A percentile compares a stretch with the other conserved stretches of the same genome.
Evolutionary conservation across 208 protist species (phyloP).

Genomic region (Acanthamoeba healyi): DNA sequence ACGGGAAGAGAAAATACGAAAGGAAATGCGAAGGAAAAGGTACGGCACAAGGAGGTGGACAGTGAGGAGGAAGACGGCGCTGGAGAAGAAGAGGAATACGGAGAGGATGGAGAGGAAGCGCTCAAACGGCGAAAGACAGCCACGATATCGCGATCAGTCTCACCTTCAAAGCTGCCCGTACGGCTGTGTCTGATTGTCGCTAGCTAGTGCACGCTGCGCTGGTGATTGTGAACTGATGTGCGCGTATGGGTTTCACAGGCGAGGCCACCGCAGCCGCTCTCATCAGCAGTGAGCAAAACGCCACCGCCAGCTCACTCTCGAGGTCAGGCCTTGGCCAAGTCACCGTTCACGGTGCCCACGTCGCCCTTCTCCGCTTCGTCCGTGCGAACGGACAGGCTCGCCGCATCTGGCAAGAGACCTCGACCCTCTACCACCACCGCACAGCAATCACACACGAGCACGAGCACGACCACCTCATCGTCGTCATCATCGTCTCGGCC

Average conservation of each 20-base stretch:
- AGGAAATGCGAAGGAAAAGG: neutral
- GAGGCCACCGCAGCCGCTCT: too few relatives aligned
- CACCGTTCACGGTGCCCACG: constrained; percentile 14
- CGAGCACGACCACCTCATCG: too few relatives aligned
- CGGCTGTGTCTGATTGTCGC: too few relatives aligned
- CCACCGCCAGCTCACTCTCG: neutral
- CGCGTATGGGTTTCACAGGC: too few relatives aligned
- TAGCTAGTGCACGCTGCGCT: too few relatives aligned
- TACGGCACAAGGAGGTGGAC: neutral
- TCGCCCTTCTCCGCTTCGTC: neutral
- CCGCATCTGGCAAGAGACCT: neutral
- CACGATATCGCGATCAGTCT: too few relatives aligned
- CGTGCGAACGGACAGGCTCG: neutral
- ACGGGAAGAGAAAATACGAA: neutral
- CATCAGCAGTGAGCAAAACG: neutral
- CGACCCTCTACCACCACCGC: neutral
- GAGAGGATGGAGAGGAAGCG: neutral
- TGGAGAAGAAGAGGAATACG: too few relatives aligned
- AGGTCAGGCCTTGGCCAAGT: neutral
- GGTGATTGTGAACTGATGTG: too few relatives aligned
- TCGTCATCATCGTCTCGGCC: too few relatives aligned
- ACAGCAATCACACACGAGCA: too few relatives aligned
- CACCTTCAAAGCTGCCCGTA: too few relatives aligned
- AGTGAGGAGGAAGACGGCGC: neutral
- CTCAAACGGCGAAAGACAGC: too few relatives aligned